Evolutionary conservation across 768 basidiomycete genomes (phyloP).

Genomic region (Candolleomyces efflorescens): DNA sequence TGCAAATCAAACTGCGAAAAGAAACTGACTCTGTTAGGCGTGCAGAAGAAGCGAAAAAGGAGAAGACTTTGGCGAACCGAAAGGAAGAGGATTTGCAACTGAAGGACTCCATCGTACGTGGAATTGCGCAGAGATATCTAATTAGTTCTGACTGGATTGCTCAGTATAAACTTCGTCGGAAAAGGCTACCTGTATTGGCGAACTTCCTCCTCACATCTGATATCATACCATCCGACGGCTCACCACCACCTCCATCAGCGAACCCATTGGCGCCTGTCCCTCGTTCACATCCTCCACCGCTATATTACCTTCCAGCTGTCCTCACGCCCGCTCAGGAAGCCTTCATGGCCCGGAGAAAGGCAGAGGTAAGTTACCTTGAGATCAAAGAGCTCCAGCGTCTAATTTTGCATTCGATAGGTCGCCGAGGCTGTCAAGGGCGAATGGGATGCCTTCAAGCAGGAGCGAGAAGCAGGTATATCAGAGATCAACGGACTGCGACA

Average conservation of each 20-base stretch:
- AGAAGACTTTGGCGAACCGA: slow-evolving; percentile 68
- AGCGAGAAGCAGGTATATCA: slow-evolving; percentile 52
- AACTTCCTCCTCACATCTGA: slow-evolving; percentile 79
- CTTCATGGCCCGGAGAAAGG: slow-evolving; percentile 58
- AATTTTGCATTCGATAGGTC: slow-evolving; percentile 35
- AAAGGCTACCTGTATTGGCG: slow-evolving; percentile 65
- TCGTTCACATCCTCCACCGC: slow-evolving; percentile 67
- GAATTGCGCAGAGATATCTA: not conserved
- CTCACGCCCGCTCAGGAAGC: slow-evolving; percentile 67
- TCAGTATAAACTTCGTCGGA: slow-evolving; percentile 71
- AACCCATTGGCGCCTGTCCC: slow-evolving; percentile 44
- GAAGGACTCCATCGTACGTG: slow-evolving; percentile 74
- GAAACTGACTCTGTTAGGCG: slow-evolving; percentile 84
- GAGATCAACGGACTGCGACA: slow-evolving; percentile 61
- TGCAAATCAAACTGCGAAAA: slow-evolving; percentile 80
- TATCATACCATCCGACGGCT: slow-evolving; percentile 44
- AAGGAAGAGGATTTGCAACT: slow-evolving; percentile 81
- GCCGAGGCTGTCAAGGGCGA: slow-evolving; percentile 61
- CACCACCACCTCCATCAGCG: slow-evolving; percentile 26
- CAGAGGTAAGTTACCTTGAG: slow-evolving; percentile 41
- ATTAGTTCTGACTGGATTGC: slow-evolving; percentile 2
- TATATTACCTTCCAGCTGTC: slow-evolving; percentile 73
- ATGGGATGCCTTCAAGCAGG: slow-evolving; percentile 60
- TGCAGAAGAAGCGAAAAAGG: slow-evolving; percentile 83
- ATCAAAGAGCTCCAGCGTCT: not conserved